A percentile compares a stretch with the other conserved stretches of the same genome.
Evolutionary conservation across 1,139 yeast genomes (phyloP).

Genomic region (Saccharomyces hybrid): DNA sequence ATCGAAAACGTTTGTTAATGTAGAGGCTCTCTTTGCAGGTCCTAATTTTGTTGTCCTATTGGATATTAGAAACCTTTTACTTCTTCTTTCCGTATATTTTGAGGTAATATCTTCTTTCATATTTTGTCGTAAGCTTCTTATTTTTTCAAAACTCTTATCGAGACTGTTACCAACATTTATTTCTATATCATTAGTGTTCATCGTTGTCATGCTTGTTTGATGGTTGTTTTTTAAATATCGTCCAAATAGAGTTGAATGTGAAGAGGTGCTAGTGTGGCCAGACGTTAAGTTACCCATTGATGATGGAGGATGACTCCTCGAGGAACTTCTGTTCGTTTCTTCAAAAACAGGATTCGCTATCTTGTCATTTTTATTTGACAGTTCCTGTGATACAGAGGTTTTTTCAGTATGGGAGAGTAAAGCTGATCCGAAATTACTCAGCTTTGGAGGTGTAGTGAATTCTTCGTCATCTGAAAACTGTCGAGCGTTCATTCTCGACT

Average conservation of each 20-base stretch:
- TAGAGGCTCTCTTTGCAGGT: slow-evolving; percentile 33
- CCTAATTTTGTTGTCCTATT: slow-evolving; percentile 30
- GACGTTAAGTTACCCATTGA: neutral
- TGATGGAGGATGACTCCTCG: neutral
- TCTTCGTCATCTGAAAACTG: slow-evolving; percentile 25
- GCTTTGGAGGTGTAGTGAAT: slow-evolving; percentile 23
- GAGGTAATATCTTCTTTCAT: slow-evolving; percentile 25
- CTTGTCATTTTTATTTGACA: neutral
- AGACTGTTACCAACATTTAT: slow-evolving; percentile 2
- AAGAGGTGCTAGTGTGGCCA: neutral
- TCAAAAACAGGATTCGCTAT: neutral
- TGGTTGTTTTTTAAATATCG: slow-evolving; percentile 10
- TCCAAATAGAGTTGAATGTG: slow-evolving; percentile 18
- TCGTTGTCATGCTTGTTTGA: slow-evolving; percentile 23
- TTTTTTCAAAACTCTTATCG: slow-evolving; percentile 13
- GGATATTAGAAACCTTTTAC: slow-evolving; percentile 26
- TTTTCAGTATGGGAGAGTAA: slow-evolving; percentile 14
- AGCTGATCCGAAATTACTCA: slow-evolving; percentile 29
- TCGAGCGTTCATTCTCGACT: slow-evolving; percentile 7
- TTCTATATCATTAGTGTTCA: slow-evolving; percentile 11
- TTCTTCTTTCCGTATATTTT: slow-evolving; percentile 30
- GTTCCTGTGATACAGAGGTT: neutral
- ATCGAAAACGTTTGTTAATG: neutral
- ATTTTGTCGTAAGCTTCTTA: slow-evolving; percentile 21
- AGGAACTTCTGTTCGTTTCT: neutral